phyloP scores from a whole-genome alignment of 2,329 filamentous ascomycete species.

The Ophiocordyceps sinensis region DNA sequence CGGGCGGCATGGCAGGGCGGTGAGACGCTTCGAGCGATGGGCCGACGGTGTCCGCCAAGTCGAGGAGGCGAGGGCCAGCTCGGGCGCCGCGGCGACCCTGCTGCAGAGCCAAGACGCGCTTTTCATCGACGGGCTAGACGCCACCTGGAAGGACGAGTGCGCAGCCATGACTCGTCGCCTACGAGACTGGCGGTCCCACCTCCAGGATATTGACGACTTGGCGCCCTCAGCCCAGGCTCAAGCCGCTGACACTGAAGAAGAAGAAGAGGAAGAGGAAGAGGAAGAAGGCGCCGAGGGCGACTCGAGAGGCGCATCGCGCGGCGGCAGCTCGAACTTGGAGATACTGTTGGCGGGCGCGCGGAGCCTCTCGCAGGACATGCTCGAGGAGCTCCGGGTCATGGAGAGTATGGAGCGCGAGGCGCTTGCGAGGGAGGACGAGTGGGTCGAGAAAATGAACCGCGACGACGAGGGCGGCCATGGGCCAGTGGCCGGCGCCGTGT shows the following conservation, averaged over 20 bases:
- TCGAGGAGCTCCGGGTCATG: slow-evolving; percentile 49
- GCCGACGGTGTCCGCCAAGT: slow-evolving; percentile 30
- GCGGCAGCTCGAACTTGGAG: slow-evolving; percentile 23
- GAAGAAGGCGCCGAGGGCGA: no score
- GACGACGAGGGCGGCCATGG: slow-evolving; percentile 22
- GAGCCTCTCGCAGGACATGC: slow-evolving; percentile 40
- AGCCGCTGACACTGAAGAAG: no score
- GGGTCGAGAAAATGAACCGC: slow-evolving; percentile 41
- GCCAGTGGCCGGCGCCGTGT: slow-evolving; percentile 30
- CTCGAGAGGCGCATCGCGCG: no score
- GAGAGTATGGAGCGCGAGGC: slow-evolving; percentile 44
- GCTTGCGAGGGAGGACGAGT: slow-evolving; percentile 38
- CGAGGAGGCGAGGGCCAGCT: slow-evolving; percentile 23
- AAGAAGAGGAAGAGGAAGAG: no score
- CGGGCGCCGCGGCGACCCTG: slow-evolving; percentile 9
- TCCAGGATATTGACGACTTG: slow-evolving; percentile 24
- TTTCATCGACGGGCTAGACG: slow-evolving; percentile 41
- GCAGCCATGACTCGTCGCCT: slow-evolving; percentile 35
- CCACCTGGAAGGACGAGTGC: slow-evolving; percentile 44
- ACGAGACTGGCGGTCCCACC: slow-evolving; percentile 35
- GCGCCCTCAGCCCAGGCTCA: not conserved
- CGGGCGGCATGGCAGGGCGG: slow-evolving; percentile 40
- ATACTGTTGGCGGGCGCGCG: slow-evolving; percentile 33
- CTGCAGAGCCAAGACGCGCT: slow-evolving; percentile 21
- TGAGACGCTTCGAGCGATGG: slow-evolving; percentile 47